phyloP scores from a whole-genome alignment of 164 flowering plant species.

The Nymphaea colorata region DNA sequence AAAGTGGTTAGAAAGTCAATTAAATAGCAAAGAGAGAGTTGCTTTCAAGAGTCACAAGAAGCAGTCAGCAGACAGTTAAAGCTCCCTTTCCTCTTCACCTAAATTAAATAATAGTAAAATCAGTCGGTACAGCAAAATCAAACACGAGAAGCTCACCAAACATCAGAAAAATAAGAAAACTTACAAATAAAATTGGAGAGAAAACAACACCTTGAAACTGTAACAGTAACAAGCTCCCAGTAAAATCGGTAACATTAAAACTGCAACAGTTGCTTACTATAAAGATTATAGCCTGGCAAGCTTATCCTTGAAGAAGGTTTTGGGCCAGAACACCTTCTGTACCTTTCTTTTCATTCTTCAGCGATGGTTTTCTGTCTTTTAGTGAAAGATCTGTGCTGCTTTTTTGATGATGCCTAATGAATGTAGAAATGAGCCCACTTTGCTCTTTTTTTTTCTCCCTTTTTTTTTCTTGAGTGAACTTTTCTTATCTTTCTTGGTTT shows the following conservation, averaged over 20 bases:
- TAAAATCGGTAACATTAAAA: no score
- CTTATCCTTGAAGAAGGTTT: no score
- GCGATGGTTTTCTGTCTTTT: no score
- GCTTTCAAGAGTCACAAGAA: neutral
- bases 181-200: neutral
- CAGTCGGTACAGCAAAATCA: neutral
- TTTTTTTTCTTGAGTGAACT: no score
- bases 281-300: neutral
- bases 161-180: neutral
- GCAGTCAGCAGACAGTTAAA: neutral
- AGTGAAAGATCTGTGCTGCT: no score
- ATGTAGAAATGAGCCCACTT: no score
- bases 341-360: no score
- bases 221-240: neutral
- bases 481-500: no score
- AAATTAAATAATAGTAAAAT: no score
- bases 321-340: no score
- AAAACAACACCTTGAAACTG: neutral
- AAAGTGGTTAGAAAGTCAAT: neutral
- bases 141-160: neutral
- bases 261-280: neutral
- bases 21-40: neutral
- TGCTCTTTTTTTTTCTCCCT: no score
- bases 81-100: neutral
- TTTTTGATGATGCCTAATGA: no score